Evolutionary conservation across 257 asterid species (phyloP).

Genomic region (Solanum phureja): DNA sequence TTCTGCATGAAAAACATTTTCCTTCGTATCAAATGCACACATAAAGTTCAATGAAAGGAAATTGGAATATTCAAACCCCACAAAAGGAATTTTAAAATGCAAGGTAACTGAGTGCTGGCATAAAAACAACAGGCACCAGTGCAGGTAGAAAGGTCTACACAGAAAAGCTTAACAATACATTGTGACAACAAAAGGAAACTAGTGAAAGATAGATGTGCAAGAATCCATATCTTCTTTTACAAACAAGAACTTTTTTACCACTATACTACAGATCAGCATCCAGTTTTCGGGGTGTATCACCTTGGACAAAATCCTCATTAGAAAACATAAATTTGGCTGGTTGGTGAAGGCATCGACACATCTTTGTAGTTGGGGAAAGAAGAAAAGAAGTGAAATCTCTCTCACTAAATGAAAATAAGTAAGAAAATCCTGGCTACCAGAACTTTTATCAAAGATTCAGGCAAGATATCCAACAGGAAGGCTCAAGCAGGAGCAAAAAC

Average conservation of each 20-base stretch:
- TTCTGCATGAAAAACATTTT: background rate
- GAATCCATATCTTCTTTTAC: background rate
- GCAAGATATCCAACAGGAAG: background rate
- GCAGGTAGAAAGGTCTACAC: background rate
- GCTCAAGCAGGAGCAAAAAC: background rate
- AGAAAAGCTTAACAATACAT: background rate
- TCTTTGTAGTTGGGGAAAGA: background rate
- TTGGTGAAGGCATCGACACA: background rate
- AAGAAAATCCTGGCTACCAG: background rate
- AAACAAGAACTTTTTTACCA: background rate
- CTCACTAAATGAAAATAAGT: background rate
- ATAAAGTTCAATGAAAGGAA: background rate
- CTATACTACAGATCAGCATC: background rate
- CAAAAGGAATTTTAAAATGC: background rate
- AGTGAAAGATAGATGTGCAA: background rate
- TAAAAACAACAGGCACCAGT: background rate
- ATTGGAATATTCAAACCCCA: background rate
- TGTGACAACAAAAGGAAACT: background rate
- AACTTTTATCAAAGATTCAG: background rate
- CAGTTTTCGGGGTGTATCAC: background rate
- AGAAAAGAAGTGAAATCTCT: background rate
- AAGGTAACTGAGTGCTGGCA: background rate
- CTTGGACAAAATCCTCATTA: background rate
- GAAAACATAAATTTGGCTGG: background rate
- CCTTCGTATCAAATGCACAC: background rate